Evolutionary conservation across 306 rosid species (phyloP), one percentile per base, ranked within the genome.

Genomic region (Coriaria nepalensis): DNA sequence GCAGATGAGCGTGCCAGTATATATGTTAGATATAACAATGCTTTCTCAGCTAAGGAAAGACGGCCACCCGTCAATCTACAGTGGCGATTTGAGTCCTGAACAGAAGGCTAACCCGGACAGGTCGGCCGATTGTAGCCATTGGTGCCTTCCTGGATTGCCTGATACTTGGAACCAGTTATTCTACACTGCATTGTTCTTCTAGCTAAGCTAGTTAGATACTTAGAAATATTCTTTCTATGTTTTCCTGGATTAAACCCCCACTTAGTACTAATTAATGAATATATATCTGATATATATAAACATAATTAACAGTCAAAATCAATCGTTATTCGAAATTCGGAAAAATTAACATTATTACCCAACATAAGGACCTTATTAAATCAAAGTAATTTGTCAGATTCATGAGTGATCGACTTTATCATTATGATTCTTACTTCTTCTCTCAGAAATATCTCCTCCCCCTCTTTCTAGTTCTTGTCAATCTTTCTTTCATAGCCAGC

Each of bases 131-230:
- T 85, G 96, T 41, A 92, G 98, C 73, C 98, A 82, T 68, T 92
- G 96, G 98, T 85, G 98, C 65, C 93, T 92, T 59, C 94, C 93
- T 68, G 96, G 94, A 7, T 57, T 92, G 61, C 96, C 96, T 35
- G 96, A 92, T 73, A 75, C 94, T 59, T 92, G 94, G 96, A 90
- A 90, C 64, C 67, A 85, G 50, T 56, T 90, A 0, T 79, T 90
- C 61, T 79, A 79, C 35, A 73, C 95, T 44, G 56, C 83, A 4
- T 57, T 85, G 56, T 63, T 81, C 62, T 77, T 64, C 61, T 84
- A 40, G 64, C 29, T 6, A 2, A 5, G 10, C 9, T 35, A 34
- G n/a, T 20, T 20, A 20, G 29, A 20, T 20, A 20, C 29, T 20
- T 20, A 20, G 29, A 20, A 20, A 20, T 14, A 13, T 5, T 14